These are phyloP conservation scores for Ophiostoma sp. DNA, from an alignment of 2,329 filamentous ascomycete genomes.

Conservation along the genomic window DNA sequence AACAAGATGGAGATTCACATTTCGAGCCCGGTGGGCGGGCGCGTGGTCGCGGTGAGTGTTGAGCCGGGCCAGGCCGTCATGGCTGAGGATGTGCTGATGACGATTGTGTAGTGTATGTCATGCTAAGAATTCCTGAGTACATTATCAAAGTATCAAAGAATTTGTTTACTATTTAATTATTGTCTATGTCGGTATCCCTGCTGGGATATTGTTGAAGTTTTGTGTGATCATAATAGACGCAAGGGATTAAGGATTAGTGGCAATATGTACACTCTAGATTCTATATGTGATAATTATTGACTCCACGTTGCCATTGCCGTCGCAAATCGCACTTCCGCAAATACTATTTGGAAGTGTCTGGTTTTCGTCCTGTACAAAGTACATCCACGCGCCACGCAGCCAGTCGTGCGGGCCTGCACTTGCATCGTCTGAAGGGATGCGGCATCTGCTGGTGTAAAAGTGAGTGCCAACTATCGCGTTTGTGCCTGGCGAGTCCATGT, in stretches of 20 bases:
- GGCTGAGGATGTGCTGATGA: neutral
- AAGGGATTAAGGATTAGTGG: too few relatives aligned
- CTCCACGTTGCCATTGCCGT: neutral
- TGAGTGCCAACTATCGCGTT: neutral
- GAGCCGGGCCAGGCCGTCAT: slow-evolving; percentile 6
- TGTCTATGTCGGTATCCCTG: too few relatives aligned
- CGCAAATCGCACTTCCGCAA: neutral
- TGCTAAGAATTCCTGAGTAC: too few relatives aligned
- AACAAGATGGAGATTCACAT: slow-evolving; percentile 53
- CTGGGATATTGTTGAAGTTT: too few relatives aligned
- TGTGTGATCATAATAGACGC: too few relatives aligned
- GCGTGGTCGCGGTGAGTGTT: neutral
- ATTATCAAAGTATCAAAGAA: too few relatives aligned
- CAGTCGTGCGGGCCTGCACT: neutral
- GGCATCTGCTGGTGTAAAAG: neutral
- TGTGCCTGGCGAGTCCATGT: neutral
- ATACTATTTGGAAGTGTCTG: neutral
- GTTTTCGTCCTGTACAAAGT: neutral
- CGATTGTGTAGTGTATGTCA: neutral
- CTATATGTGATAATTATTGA: too few relatives aligned
- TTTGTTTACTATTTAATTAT: too few relatives aligned
- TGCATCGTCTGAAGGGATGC: neutral
- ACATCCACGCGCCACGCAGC: neutral
- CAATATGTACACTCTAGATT: too few relatives aligned
- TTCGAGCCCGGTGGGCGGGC: neutral